Conservation (phyloP, 164 flowering plant species). For the Nymphaea colorata region DNA sequence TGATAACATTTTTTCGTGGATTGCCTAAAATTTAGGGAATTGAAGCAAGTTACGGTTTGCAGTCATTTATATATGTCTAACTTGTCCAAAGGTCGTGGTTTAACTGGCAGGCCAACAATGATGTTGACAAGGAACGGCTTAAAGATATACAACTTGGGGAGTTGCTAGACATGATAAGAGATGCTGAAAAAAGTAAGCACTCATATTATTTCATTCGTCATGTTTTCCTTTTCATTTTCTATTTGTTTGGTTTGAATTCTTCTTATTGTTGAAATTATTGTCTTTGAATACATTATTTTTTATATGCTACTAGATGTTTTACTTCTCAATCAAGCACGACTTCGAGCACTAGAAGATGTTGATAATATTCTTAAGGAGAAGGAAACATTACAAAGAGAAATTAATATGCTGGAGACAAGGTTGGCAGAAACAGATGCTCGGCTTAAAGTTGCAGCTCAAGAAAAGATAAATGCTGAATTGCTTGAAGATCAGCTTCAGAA, state of each 20-base stretch:
- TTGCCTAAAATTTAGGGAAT: not conserved
- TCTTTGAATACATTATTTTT: slow-evolving; percentile 2
- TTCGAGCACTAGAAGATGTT: slow-evolving; percentile 72
- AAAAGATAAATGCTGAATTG: slow-evolving; percentile 63
- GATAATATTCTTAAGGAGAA: slow-evolving; percentile 64
- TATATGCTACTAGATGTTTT: slow-evolving; percentile 44
- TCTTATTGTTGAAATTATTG: not conserved
- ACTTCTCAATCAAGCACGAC: slow-evolving; percentile 83
- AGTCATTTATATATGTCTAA: not conserved
- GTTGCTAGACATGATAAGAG: slow-evolving; percentile 70
- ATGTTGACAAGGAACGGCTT: slow-evolving; percentile 28
- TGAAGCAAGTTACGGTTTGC: not conserved
- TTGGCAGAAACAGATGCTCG: slow-evolving; percentile 88
- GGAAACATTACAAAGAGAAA: slow-evolving; percentile 70
- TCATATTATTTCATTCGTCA: not conserved
- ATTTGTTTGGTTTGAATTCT: not conserved
- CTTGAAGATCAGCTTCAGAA: slow-evolving; percentile 64
- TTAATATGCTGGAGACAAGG: slow-evolving; percentile 59
- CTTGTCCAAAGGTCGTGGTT: not conserved
- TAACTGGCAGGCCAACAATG: slow-evolving; percentile 25
- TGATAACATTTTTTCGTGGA: not conserved
- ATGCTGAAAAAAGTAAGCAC: slow-evolving; percentile 77
- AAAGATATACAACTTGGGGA: slow-evolving; percentile 48
- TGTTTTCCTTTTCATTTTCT: slow-evolving; percentile 1
- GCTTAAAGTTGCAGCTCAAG: slow-evolving; percentile 72